Percentiles rank a stretch among this genome's conserved stretches.
Evolutionary conservation across 148 eudicot genomes (phyloP).

Genomic region (Rhododendron kiyosumense): DNA sequence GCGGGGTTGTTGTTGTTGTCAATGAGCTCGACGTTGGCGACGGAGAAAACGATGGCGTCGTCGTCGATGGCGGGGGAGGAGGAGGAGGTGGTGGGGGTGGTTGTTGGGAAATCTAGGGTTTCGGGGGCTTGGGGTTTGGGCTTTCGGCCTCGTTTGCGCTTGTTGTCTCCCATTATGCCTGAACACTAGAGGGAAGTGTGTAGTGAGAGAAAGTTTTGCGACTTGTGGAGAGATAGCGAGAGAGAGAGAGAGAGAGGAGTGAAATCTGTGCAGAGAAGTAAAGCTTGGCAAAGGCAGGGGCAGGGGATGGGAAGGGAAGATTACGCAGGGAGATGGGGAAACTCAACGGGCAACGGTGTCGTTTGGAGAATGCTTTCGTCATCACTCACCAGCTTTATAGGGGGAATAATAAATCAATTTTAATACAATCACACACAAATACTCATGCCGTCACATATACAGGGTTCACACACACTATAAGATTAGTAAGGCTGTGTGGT

Average conservation of each 20-base stretch:
- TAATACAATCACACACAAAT: no score
- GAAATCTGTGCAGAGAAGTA: not conserved
- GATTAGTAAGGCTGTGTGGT: no score
- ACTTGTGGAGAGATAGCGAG: not conserved
- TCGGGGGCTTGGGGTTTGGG: conserved; percentile 23
- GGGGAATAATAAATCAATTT: no score
- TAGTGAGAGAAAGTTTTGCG: not conserved
- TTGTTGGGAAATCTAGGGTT: conserved; percentile 27
- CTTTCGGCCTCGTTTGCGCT: conserved; percentile 46
- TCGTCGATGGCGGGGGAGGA: conserved; percentile 10
- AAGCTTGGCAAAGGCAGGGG: not conserved
- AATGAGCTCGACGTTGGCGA: conserved; percentile 22
- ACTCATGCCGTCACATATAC: no score
- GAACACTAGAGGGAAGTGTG: not conserved
- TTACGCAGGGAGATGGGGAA: not conserved
- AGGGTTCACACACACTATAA: no score
- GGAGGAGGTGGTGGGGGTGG: conserved; percentile 14
- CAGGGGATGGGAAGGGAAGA: not conserved
- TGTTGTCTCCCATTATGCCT: conserved; percentile 20
- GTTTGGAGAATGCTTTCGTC: not conserved
- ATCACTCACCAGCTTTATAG: no score
- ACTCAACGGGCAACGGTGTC: not conserved
- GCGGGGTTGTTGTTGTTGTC: conserved; percentile 13
- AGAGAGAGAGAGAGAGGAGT: not conserved
- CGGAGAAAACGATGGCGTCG: conserved; percentile 15